Conservation (phyloP, 1,139 yeast species). For the Protomyces lactucae-debilis region DNA sequence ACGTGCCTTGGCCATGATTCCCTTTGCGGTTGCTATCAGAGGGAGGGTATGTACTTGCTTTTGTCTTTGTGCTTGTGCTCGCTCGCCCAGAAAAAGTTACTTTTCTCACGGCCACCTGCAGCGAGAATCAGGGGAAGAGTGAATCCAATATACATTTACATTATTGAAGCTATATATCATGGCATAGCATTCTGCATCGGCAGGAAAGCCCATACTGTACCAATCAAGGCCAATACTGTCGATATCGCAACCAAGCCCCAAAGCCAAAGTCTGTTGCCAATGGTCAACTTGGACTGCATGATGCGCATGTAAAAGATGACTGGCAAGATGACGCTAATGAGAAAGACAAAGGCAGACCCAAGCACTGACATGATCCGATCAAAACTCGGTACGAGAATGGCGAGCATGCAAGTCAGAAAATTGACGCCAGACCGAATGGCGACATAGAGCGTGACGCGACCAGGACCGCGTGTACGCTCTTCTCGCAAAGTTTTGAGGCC, state of each 20-base stretch:
- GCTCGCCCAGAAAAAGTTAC: too few species aligned
- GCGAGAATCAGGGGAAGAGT: too few species aligned
- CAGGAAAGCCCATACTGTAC: constrained; percentile 38
- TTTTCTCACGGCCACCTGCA: too few species aligned
- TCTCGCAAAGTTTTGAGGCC: constrained; percentile 37
- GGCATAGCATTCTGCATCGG: constrained; percentile 20
- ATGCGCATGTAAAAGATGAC: constrained; percentile 63
- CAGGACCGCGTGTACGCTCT: constrained; percentile 33
- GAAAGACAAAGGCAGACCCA: constrained; percentile 76
- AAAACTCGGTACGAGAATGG: constrained; percentile 66
- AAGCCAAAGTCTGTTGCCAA: neutral
- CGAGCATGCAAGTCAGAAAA: constrained; percentile 46
- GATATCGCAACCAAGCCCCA: constrained; percentile 41
- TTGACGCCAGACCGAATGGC: constrained; percentile 44
- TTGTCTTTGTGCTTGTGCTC: too few species aligned
- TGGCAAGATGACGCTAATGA: constrained; percentile 76
- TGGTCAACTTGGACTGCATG: constrained; percentile 38
- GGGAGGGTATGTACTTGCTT: too few species aligned
- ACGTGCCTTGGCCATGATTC: constrained; percentile 26
- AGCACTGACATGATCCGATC: constrained; percentile 77
- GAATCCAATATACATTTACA: too few species aligned
- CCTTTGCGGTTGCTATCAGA: neutral
- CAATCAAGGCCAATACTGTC: constrained; percentile 37
- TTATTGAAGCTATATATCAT: neutral
- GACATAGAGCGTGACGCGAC: constrained; percentile 17